Base-by-base conservation (phyloP, 2,329 filamentous ascomycete genomes). In the Botryotinia globosa region DNA sequence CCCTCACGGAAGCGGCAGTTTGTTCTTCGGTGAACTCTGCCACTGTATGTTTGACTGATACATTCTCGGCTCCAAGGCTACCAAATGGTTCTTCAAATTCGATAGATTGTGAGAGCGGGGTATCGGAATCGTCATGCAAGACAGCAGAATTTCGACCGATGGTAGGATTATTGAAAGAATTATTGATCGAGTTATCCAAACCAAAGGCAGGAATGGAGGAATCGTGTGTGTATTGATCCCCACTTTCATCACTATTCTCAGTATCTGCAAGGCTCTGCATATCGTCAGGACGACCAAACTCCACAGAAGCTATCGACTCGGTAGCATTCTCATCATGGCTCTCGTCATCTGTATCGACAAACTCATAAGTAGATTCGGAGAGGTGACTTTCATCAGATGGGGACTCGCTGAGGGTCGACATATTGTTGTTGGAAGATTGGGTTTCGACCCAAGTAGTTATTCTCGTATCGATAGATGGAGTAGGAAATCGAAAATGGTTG, bases 21-120 rank as follows among this genome's bases (percentile, higher is more conserved):
- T 85, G 81, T 48, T 81, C 80, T 69, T 84, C 82, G 63, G 77
- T 80, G 73, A 84, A 83, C 63, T 84, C 82, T 56, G 81, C 81
- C 58, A 86, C 81, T 16, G 83, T 84, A 77, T 86, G 85, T 72
- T 83, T 85, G 71, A 85, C 85, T 3, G 82, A 83, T 42, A 85
- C 81, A 62, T 82, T 82, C 70, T 83, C 83, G 22, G 80, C 77
- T 59, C 78, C 75, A 45, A 81, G 78, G 59, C 75, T 79, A 62
- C 75, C 79, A 62, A 80, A 79, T 45, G 81, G 81, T 75, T 86
- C 85, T 73, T 83, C 81, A 73, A 86, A 85, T 73, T 84, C 83
- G 77, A 86, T 86, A 10, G 84, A 83, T 39, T 78, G 77, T 44
- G 75, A 64, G 62, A 79, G 75, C 48, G 77, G 74, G 61, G 74